These are phyloP conservation scores for Leucocoprinus sp. DNA, from an alignment of 768 basidiomycete species.

Conservation along the genomic window DNA sequence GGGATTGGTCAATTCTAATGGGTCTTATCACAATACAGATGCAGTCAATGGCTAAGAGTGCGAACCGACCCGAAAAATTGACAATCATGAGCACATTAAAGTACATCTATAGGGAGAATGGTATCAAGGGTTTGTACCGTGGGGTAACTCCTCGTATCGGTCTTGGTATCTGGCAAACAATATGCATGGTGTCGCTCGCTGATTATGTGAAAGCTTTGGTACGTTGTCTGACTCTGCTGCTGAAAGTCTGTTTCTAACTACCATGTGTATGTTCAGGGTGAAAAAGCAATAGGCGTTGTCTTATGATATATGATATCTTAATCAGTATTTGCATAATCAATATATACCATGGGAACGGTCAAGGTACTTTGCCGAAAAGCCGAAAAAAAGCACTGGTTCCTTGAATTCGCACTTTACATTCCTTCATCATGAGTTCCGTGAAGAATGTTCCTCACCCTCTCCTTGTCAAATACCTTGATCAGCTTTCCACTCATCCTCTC, in stretches of 20 bases:
- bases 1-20: background rate
- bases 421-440: conserved; percentile 30
- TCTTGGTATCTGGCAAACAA: conserved; percentile 93
- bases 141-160: conserved; percentile 96
- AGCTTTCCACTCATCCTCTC: conserved; percentile 62
- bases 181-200: conserved; percentile 98
- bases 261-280: conserved; percentile 15
- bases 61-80: conserved; percentile 82
- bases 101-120: conserved; percentile 97
- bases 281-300: conserved; percentile 7
- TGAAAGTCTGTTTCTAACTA: conserved; percentile 2
- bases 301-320: conserved; percentile 11
- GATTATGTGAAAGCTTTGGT: conserved; percentile 93
- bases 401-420: background rate
- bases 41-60: conserved; percentile 96
- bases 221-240: conserved; percentile 15
- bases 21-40: conserved; percentile 47
- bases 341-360: conserved; percentile 10
- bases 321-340: conserved; percentile 21
- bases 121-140: conserved; percentile 92
- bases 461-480: conserved; percentile 60
- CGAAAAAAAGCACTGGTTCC: conserved; percentile 3
- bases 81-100: conserved; percentile 85
- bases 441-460: conserved; percentile 33
- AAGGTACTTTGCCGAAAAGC: conserved; percentile 10